Evolutionary conservation across 1,284 basidiomycete genomes (phyloP).

Genomic region (Trametes versicolor): DNA sequence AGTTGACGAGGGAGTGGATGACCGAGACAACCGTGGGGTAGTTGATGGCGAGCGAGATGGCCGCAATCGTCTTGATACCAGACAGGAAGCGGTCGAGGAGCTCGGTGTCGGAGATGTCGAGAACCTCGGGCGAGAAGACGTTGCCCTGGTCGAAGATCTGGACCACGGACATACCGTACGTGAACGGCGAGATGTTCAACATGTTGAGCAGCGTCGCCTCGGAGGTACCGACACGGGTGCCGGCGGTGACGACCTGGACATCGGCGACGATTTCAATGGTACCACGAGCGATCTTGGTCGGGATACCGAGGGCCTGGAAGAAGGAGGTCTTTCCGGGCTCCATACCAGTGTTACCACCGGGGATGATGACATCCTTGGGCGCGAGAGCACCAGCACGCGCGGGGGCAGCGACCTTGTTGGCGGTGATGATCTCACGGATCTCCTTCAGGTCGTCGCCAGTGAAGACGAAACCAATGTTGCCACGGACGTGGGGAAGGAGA

Average conservation of each 20-base stretch:
- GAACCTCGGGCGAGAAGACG: slow-evolving; percentile 89
- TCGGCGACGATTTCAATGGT: slow-evolving; percentile 99
- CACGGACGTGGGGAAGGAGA: slow-evolving; percentile 94
- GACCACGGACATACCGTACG: slow-evolving; percentile 97
- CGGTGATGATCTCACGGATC: slow-evolving; percentile 88
- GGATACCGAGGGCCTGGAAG: slow-evolving; percentile 99
- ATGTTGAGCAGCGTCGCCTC: slow-evolving; percentile 99
- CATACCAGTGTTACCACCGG: slow-evolving; percentile 99
- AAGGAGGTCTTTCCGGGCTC: slow-evolving; percentile 99
- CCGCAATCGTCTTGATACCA: slow-evolving; percentile 95
- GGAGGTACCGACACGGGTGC: slow-evolving; percentile 94
- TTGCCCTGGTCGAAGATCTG: slow-evolving; percentile 95
- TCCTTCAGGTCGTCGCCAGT: slow-evolving; percentile 95
- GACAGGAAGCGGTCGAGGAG: slow-evolving; percentile 92
- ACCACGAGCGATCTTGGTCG: slow-evolving; percentile 99
- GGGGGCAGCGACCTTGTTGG: slow-evolving; percentile 98
- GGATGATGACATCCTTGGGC: slow-evolving; percentile 91
- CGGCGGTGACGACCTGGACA: slow-evolving; percentile 93
- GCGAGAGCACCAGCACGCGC: slow-evolving; percentile 98
- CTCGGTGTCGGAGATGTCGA: slow-evolving; percentile 93
- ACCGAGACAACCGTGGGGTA: slow-evolving; percentile 97
- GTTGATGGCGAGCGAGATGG: slow-evolving; percentile 94
- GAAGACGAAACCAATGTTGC: slow-evolving; percentile 99
- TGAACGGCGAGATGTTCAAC: slow-evolving; percentile 99
- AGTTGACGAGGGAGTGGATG: slow-evolving; percentile 95